A percentile compares a stretch with the other conserved stretches of the same genome.
Evolutionary conservation across 1,284 basidiomycete genomes (phyloP).

Genomic region (Melampsora americana): DNA sequence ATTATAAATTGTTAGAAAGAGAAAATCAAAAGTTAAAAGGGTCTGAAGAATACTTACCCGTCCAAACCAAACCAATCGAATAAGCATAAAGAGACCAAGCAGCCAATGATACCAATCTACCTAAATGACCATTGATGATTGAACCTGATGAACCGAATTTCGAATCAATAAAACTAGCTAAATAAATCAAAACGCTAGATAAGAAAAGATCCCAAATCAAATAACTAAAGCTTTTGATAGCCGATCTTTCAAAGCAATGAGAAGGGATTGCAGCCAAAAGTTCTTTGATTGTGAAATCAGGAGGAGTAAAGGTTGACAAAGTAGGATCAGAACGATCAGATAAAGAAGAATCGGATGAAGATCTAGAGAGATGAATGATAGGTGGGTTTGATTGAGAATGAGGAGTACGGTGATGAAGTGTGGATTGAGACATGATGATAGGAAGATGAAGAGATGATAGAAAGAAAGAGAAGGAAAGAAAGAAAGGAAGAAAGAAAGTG

Average conservation of each 20-base stretch:
- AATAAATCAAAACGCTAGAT: slow-evolving; percentile 68
- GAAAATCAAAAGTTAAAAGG: slow-evolving; percentile 74
- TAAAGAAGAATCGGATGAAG: neutral
- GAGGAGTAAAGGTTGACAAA: neutral
- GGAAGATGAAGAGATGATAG: neutral
- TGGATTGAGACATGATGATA: neutral
- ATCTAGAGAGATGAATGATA: neutral
- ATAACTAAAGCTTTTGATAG: slow-evolving; percentile 76
- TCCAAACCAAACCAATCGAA: slow-evolving; percentile 78
- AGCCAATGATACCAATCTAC: slow-evolving; percentile 63
- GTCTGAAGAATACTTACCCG: slow-evolving; percentile 93
- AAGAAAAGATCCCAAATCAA: slow-evolving; percentile 73
- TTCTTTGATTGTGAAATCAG: slow-evolving; percentile 12
- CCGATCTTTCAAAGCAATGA: slow-evolving; percentile 90
- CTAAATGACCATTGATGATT: neutral
- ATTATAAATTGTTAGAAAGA: slow-evolving; percentile 49
- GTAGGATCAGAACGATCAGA: neutral
- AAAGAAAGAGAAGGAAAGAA: too few species aligned
- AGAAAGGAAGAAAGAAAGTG: too few species aligned
- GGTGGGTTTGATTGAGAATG: neutral
- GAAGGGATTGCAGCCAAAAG: slow-evolving; percentile 50
- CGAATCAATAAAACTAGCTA: slow-evolving; percentile 66
- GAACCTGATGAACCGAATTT: neutral
- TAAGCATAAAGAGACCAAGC: slow-evolving; percentile 81
- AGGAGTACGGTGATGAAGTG: neutral